Conservation (phyloP, 805 yeast genomes). For the Yarrowia hollandica region DNA sequence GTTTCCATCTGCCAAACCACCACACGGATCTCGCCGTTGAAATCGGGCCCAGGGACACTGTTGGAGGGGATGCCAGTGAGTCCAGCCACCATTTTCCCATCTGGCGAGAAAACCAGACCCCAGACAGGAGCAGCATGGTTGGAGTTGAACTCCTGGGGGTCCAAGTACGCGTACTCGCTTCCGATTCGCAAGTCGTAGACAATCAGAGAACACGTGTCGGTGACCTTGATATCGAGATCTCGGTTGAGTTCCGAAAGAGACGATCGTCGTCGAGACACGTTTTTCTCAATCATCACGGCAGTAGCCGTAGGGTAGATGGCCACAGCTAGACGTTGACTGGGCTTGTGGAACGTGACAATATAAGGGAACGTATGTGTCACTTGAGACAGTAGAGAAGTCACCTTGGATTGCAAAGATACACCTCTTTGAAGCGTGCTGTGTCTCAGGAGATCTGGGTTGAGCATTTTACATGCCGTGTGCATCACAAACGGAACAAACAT, state of each 20-base stretch:
- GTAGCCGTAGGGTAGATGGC: conserved; percentile 14
- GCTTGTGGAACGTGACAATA: conserved; percentile 24
- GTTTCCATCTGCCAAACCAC: conserved; percentile 21
- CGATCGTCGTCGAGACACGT: conserved; percentile 16
- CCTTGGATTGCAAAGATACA: conserved; percentile 7
- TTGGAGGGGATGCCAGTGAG: conserved; percentile 3
- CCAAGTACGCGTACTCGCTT: conserved; percentile 5
- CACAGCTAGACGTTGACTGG: conserved; percentile 23
- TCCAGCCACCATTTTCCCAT: conserved; percentile 16
- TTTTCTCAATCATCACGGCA: conserved; percentile 5
- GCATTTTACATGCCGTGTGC: conserved; percentile 18
- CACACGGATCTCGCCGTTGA: background rate
- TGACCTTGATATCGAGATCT: conserved; percentile 16
- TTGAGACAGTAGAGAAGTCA: conserved; percentile 7
- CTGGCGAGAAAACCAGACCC: conserved; percentile 18
- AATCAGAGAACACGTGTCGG: conserved; percentile 10
- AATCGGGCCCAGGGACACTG: conserved; percentile 10
- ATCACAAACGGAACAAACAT: conserved; percentile 19
- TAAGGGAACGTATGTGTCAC: background rate
- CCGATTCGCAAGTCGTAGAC: conserved; percentile 24
- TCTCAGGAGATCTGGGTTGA: conserved; percentile 1
- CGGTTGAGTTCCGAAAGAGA: conserved; percentile 18
- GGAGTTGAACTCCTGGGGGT: conserved; percentile 27
- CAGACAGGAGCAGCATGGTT: conserved; percentile 19
- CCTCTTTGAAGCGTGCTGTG: background rate